Percentiles rank a stretch among this genome's conserved stretches.
phyloP scores from a whole-genome alignment of 192 early-diverging fungal genomes.

The Chytriomyces confervae region DNA sequence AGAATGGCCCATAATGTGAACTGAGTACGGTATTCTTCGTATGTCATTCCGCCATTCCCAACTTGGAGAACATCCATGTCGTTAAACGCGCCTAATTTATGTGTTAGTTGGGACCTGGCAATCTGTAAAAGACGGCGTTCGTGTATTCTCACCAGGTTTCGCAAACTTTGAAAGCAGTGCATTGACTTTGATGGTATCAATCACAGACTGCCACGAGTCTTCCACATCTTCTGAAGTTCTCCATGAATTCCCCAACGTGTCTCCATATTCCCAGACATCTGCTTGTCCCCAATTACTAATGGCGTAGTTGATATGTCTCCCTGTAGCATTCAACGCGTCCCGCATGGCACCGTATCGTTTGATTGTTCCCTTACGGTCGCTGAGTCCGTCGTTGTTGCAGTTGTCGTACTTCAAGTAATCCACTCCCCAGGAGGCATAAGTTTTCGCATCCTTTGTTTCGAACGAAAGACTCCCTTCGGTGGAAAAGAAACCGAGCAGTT shows the following conservation, averaged over 20 bases:
- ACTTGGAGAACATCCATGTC: slow-evolving; percentile 66
- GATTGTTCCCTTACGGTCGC: slow-evolving; percentile 39
- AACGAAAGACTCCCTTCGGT: slow-evolving; percentile 47
- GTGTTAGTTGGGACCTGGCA: slow-evolving; percentile 27
- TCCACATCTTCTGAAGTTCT: slow-evolving; percentile 41
- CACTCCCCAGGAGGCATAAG: slow-evolving; percentile 61
- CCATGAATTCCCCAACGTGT: slow-evolving; percentile 50
- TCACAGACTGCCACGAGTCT: slow-evolving; percentile 27
- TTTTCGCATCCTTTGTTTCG: slow-evolving; percentile 54
- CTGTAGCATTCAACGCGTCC: slow-evolving; percentile 55
- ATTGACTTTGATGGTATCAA: slow-evolving; percentile 44
- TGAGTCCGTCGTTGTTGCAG: slow-evolving; percentile 53
- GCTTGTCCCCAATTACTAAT: slow-evolving; percentile 60
- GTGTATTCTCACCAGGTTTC: slow-evolving; percentile 8
- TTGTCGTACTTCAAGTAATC: slow-evolving; percentile 72
- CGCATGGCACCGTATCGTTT: slow-evolving; percentile 35
- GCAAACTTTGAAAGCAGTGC: slow-evolving; percentile 5
- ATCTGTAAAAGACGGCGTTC: not conserved
- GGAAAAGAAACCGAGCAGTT: too few species aligned
- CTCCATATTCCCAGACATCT: slow-evolving; percentile 50
- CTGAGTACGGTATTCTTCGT: slow-evolving; percentile 56
- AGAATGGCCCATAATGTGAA: slow-evolving; percentile 64
- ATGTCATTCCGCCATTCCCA: slow-evolving; percentile 57
- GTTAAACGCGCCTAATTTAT: slow-evolving; percentile 55
- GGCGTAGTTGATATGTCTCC: slow-evolving; percentile 53